Evolutionary conservation across 148 eudicot species (phyloP).

Genomic region (Vaccinium vitisidaea): DNA sequence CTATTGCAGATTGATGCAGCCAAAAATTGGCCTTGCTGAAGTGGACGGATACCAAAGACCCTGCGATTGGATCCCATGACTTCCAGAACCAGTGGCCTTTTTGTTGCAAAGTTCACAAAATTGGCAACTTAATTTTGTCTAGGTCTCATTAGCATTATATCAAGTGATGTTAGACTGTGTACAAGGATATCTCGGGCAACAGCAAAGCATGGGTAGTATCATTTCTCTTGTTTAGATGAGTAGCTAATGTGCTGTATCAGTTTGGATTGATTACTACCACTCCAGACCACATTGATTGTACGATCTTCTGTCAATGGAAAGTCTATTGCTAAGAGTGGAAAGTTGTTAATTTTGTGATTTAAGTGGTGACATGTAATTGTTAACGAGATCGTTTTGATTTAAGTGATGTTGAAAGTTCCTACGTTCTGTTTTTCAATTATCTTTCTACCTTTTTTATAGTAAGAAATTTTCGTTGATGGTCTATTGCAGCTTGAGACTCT

Average conservation of each 20-base stretch:
- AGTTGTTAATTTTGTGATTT: background rate
- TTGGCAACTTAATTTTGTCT: conserved; percentile 10
- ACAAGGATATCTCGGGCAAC: background rate
- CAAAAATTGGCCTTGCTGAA: conserved; percentile 76
- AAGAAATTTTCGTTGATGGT: background rate
- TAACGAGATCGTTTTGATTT: background rate
- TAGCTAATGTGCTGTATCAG: no score
- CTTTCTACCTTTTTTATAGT: background rate
- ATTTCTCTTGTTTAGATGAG: no score
- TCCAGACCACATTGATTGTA: background rate
- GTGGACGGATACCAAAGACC: conserved; percentile 63
- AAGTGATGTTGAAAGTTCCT: background rate
- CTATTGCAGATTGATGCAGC: conserved; percentile 68
- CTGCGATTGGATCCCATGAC: conserved; percentile 87
- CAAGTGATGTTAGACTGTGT: background rate
- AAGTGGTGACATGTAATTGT: background rate
- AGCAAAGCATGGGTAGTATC: no score
- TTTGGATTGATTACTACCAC: background rate
- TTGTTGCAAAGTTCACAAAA: conserved; percentile 71
- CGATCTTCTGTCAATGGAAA: background rate
- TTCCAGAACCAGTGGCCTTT: conserved; percentile 74
- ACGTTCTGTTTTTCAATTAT: background rate
- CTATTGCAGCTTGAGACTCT: background rate
- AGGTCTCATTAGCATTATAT: no score
- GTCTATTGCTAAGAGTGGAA: no score